These are phyloP conservation scores for Tilletia setariae DNA, from an alignment of 1,284 basidiomycete species.

Conservation along the genomic window DNA sequence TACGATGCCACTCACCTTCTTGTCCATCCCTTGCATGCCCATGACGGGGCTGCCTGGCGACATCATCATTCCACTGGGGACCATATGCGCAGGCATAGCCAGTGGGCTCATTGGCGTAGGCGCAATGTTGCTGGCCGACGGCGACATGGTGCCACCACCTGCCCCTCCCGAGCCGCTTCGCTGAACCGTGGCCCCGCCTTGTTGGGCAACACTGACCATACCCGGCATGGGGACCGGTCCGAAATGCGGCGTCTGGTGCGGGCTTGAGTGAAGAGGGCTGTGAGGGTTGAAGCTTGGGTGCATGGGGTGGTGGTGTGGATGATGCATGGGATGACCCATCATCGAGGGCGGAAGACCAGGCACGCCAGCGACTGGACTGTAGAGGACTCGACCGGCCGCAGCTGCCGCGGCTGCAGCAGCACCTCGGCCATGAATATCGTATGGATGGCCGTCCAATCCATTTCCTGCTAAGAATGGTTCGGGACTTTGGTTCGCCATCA, in stretches of 20 bases:
- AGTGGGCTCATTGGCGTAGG: slow-evolving; percentile 4
- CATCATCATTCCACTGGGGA: neutral
- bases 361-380: slow-evolving; percentile 3
- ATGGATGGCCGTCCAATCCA: slow-evolving; percentile 7
- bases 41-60: neutral
- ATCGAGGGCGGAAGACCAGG: slow-evolving; percentile 7
- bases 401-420: too few species aligned
- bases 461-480: neutral
- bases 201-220: too few species aligned
- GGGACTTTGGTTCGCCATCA: slow-evolving; percentile 1
- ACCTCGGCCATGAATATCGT: neutral
- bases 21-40: slow-evolving; percentile 2
- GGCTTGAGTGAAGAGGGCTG: too few species aligned
- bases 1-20: slow-evolving; percentile 13
- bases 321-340: neutral
- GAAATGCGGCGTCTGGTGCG: slow-evolving; percentile 4
- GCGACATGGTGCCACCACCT: neutral
- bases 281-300: too few species aligned
- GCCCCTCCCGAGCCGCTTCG: neutral
- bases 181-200: neutral
- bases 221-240: neutral
- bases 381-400: neutral
- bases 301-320: too few species aligned
- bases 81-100: neutral
- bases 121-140: neutral